A percentile compares a stretch with the other conserved stretches of the same genome.
phyloP scores from a whole-genome alignment of 108 stramenopile species.

The Skeletonema menzelii region DNA sequence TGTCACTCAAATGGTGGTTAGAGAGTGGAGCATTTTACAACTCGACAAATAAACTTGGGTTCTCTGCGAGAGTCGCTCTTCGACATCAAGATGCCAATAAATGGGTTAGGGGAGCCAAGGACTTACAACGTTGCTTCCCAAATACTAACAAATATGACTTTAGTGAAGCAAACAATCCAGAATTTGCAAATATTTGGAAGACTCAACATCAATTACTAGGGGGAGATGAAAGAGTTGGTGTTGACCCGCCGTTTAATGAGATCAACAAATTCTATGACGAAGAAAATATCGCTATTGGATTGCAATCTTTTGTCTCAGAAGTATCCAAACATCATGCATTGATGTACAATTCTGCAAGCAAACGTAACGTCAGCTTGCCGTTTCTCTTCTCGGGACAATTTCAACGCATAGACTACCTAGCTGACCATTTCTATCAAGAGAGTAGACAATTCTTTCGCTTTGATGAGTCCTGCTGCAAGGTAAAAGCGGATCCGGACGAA shows the following conservation, averaged over 20 bases:
- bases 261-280: neutral
- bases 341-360: conserved; percentile 8
- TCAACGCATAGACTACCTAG: neutral
- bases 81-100: conserved; percentile 22
- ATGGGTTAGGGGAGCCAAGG: conserved; percentile 23
- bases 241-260: neutral
- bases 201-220: neutral
- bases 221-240: neutral
- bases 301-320: neutral
- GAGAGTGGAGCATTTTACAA: conserved; percentile 31
- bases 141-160: conserved; percentile 25
- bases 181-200: conserved; percentile 16
- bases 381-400: conserved; percentile 18
- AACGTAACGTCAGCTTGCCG: conserved; percentile 12
- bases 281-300: neutral
- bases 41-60: conserved; percentile 9
- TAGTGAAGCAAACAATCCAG: conserved; percentile 5
- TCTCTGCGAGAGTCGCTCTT: conserved; percentile 19
- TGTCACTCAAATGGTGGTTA: conserved; percentile 31
- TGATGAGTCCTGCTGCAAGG: conserved; percentile 26
- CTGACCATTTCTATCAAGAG: conserved; percentile 20
- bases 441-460: conserved; percentile 34
- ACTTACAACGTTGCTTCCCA: conserved; percentile 45
- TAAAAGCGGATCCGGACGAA: conserved; percentile 48
- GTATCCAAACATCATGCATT: neutral